A percentile compares a stretch with the other conserved stretches of the same genome.
Evolutionary conservation across 2,329 filamentous ascomycete genomes (phyloP).

Genomic region (Thelonectria olida): DNA sequence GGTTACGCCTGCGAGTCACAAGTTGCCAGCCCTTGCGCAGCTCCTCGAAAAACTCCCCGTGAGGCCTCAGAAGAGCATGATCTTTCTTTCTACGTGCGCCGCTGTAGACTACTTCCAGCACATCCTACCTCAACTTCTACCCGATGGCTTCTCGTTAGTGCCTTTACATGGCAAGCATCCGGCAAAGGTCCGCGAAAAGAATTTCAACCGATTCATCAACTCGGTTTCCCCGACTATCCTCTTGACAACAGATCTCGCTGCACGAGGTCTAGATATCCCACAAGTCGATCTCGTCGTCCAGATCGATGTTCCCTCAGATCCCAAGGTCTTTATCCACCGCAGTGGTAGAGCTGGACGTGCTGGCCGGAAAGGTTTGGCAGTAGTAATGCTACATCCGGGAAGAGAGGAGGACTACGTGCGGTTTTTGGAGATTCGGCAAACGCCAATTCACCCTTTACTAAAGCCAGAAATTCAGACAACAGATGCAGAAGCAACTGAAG

Average conservation of each 20-base stretch:
- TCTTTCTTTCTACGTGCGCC: constrained; percentile 94
- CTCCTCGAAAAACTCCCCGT: constrained; percentile 77
- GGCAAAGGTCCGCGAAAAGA: constrained; percentile 86
- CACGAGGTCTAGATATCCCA: constrained; percentile 90
- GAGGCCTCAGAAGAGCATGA: constrained; percentile 82
- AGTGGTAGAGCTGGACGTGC: constrained; percentile 91
- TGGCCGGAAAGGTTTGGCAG: constrained; percentile 83
- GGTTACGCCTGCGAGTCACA: constrained; percentile 78
- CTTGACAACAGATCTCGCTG: constrained; percentile 91
- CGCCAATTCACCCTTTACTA: constrained; percentile 74
- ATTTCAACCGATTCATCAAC: constrained; percentile 82
- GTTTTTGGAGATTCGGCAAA: constrained; percentile 88
- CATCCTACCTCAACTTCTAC: constrained; percentile 78
- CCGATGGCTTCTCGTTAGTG: constrained; percentile 73
- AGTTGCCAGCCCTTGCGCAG: constrained; percentile 77
- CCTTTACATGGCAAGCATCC: constrained; percentile 93
- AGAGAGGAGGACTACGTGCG: constrained; percentile 89
- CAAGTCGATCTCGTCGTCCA: constrained; percentile 92
- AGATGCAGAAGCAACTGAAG: constrained; percentile 66
- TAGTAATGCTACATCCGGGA: constrained; percentile 86
- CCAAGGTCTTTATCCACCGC: constrained; percentile 94
- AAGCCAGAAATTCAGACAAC: constrained; percentile 66
- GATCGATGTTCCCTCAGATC: constrained; percentile 83
- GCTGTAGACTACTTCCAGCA: constrained; percentile 94
- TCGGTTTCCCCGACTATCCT: constrained; percentile 81